phyloP scores from a whole-genome alignment of 257 asterid genomes.

The Hygrophila difformis region DNA sequence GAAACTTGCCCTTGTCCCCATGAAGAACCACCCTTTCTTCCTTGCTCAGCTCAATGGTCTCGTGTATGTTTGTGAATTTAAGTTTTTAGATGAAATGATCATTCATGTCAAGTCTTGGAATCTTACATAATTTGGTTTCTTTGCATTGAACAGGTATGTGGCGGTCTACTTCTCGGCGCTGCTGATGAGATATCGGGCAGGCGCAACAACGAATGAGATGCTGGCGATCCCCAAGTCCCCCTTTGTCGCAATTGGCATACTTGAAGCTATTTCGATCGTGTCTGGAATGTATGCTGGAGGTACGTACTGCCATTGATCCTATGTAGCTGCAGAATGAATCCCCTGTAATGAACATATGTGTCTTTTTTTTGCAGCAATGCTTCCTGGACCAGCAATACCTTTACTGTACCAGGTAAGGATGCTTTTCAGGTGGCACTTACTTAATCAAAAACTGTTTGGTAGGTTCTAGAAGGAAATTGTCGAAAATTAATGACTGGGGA shows the following conservation, averaged over 20 bases:
- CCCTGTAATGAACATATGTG: constrained; percentile 12
- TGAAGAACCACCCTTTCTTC: constrained; percentile 80
- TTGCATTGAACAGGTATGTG: constrained; percentile 55
- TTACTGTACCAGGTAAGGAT: constrained; percentile 56
- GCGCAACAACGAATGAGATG: constrained; percentile 77
- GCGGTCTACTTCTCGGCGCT: constrained; percentile 57
- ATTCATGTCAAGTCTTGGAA: constrained; percentile 9
- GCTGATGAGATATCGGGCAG: constrained; percentile 52
- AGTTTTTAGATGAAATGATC: no score
- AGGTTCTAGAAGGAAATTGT: background rate
- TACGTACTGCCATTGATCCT: constrained; percentile 17
- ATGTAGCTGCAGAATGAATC: constrained; percentile 6
- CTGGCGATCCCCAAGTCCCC: constrained; percentile 52
- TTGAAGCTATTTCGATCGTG: constrained; percentile 81
- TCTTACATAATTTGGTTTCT: constrained; percentile 14
- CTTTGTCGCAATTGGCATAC: constrained; percentile 61
- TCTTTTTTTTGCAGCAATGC: constrained; percentile 57
- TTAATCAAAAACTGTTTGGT: background rate
- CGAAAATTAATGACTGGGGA: no score
- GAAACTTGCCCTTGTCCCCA: constrained; percentile 83
- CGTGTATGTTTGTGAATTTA: constrained; percentile 32
- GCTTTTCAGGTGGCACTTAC: background rate
- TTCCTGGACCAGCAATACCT: constrained; percentile 96
- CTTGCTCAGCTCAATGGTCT: constrained; percentile 79
- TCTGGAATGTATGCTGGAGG: constrained; percentile 94